phyloP scores from a whole-genome alignment of 2,329 filamentous ascomycete species.

The Sclerotiophoma versabilis region DNA sequence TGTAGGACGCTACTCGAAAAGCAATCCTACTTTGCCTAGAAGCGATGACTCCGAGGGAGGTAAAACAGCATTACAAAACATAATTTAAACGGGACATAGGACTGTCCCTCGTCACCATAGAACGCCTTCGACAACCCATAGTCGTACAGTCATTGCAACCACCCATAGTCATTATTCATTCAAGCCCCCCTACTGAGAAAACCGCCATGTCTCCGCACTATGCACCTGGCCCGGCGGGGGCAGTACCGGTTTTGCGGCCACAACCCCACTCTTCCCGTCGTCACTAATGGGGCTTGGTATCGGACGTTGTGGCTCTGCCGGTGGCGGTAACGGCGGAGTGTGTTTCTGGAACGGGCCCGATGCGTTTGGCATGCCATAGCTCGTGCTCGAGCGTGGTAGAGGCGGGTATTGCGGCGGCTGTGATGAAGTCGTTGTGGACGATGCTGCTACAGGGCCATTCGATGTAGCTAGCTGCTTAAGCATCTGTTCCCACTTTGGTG shows the following conservation, averaged over 20 bases:
- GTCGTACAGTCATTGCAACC: constrained; percentile 8
- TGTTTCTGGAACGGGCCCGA: constrained; percentile 22
- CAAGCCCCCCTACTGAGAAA: constrained; percentile 2
- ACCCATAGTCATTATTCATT: constrained; percentile 2
- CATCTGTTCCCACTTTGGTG: constrained; percentile 46
- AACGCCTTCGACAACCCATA: neutral
- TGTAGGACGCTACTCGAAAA: too few species aligned
- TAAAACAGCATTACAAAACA: constrained; percentile 1
- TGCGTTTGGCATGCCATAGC: constrained; percentile 26
- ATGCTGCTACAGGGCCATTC: constrained; percentile 17
- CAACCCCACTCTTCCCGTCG: constrained; percentile 30
- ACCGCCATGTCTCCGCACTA: constrained; percentile 46
- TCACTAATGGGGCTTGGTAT: constrained; percentile 46
- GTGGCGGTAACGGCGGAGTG: constrained; percentile 21
- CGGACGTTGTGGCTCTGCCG: constrained; percentile 34
- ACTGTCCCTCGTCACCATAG: neutral
- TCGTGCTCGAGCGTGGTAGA: constrained; percentile 20
- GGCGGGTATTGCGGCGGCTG: constrained; percentile 29
- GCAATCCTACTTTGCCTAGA: too few species aligned
- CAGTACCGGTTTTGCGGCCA: constrained; percentile 11
- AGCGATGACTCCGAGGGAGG: too few species aligned
- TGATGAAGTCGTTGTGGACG: constrained; percentile 14
- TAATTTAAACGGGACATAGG: neutral
- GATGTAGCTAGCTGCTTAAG: constrained; percentile 41
- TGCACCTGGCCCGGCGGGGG: constrained; percentile 20